Base-by-base conservation (phyloP, 169 alveolate species). In the Cryptosporidium tyzzeri region DNA sequence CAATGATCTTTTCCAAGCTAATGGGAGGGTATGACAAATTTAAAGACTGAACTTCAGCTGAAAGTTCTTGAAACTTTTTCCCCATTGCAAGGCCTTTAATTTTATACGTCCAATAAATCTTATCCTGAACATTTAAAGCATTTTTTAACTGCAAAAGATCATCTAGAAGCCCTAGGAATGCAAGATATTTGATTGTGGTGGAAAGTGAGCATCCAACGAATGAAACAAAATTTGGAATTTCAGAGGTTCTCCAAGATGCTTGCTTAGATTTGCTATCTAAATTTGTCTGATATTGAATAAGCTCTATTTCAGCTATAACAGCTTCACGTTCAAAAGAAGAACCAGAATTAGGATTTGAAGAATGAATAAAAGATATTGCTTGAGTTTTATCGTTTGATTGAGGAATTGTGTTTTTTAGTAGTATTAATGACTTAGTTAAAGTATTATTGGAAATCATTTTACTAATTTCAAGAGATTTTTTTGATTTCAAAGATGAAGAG, bases 21-120 rank as follows among this genome's bases (percentile, higher is more conserved):
- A 80, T 80, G 14, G 75, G 80, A 0, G 74, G 74, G 7, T n/a
- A 59, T 5, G 68, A 53, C 23, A 26, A 8, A 65, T 80, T 80
- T 1, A 65, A n/a, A 10, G 59, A 61, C 48, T 80, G 89, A 26
- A 80, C 31, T 23, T 62, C 73, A n/a, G 45, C 26, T 12, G 75
- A 26, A 6, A 80, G 80, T 33, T 80, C 89, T 44, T 80, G 80
- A 65, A 80, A 80, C 31, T 29, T 59, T 59, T 80, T 59, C 5
- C 89, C 89, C 65, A 67, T 26, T 33, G 80, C 89, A 33, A 80
- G 53, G 6, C 89, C 89, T 31, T 80, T 80, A 65, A 80, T 80
- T 80, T 80, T 80, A 39, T 80, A 80, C 16, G 75, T 80, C 75
- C 61, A 80, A 65, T 62, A 80, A 26, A 80, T 48, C 41, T 44